phyloP scores from a whole-genome alignment of 352 stramenopile species.

The Phytophthora palmivora region DNA sequence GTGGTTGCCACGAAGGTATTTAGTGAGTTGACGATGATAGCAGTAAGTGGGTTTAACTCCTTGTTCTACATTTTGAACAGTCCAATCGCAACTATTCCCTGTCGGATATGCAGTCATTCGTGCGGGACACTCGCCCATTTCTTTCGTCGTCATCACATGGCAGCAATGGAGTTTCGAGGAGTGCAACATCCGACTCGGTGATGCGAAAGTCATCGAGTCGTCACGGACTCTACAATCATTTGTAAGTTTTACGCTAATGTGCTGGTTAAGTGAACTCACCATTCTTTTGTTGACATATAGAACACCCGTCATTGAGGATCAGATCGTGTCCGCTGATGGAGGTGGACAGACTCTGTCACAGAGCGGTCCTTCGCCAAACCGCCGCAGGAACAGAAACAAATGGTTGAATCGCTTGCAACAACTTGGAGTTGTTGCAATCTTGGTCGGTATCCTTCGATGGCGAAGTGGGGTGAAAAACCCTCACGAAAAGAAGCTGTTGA shows the following conservation, averaged over 20 bases:
- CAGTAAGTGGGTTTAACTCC: constrained; percentile 3
- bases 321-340: constrained; percentile 38
- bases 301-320: constrained; percentile 74
- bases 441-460: constrained; percentile 57
- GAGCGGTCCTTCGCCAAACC: constrained; percentile 22
- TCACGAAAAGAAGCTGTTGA: constrained; percentile 62
- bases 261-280: neutral
- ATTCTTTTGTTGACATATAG: constrained; percentile 27
- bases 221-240: constrained; percentile 50
- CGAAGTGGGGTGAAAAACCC: constrained; percentile 51
- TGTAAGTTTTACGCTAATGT: constrained; percentile 46
- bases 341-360: constrained; percentile 34
- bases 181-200: constrained; percentile 51
- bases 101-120: constrained; percentile 86
- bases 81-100: constrained; percentile 86
- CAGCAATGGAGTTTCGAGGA: constrained; percentile 43
- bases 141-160: constrained; percentile 55
- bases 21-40: neutral
- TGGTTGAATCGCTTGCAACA: constrained; percentile 50
- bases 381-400: constrained; percentile 30
- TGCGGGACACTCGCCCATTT: constrained; percentile 59
- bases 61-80: constrained; percentile 37
- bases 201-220: constrained; percentile 66
- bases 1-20: constrained; percentile 79
- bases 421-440: constrained; percentile 45